A percentile compares a stretch with the other conserved stretches of the same genome.
phyloP scores from a whole-genome alignment of 495 filamentous ascomycete species.

The Penicillium malachiteum region DNA sequence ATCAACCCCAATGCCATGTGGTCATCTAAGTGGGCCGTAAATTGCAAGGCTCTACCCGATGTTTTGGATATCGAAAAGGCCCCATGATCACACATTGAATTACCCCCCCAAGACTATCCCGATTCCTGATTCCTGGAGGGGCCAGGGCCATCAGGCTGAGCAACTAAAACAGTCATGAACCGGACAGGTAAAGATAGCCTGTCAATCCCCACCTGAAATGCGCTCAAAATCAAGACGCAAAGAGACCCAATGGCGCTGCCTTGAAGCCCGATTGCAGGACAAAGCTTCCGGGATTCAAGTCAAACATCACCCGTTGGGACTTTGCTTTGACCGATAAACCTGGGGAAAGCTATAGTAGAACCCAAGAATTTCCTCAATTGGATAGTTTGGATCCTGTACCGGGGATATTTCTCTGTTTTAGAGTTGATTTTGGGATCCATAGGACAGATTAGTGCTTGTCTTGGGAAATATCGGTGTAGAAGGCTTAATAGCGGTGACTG shows the following conservation, averaged over 20 bases:
- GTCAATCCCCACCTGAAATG: neutral
- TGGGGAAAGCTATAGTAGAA: no score
- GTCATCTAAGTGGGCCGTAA: neutral
- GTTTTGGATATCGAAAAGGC: neutral
- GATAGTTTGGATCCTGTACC: neutral
- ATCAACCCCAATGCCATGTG: neutral
- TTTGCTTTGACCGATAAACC: no score
- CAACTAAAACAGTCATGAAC: neutral
- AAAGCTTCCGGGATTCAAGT: no score
- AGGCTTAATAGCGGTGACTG: neutral
- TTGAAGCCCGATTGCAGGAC: neutral
- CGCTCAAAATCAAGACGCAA: neutral
- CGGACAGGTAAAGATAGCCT: neutral
- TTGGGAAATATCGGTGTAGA: neutral
- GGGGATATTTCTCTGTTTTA: neutral
- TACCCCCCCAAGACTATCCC: neutral
- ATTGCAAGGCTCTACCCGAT: neutral
- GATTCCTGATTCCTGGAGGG: no score
- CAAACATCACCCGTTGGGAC: neutral
- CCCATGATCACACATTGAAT: neutral
- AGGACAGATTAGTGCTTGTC: neutral
- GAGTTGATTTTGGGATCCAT: neutral
- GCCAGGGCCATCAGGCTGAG: neutral
- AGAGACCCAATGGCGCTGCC: neutral
- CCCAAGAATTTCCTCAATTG: neutral